Conservation (phyloP, 139 green algal species). For the Penium margaritaceum region DNA sequence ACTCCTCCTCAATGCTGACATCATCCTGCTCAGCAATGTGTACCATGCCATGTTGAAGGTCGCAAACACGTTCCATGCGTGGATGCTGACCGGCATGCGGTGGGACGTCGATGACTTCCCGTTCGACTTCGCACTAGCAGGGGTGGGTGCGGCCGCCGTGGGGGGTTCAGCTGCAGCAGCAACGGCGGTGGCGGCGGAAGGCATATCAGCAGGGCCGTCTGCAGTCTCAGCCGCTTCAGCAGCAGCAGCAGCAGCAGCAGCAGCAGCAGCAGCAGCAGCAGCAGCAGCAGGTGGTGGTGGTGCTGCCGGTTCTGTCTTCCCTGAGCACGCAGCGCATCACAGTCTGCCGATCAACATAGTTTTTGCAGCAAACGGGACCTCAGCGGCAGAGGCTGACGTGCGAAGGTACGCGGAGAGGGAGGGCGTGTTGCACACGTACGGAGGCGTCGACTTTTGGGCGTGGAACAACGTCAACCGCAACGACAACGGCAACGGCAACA, state of each 20-base stretch:
- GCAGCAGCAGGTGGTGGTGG: no score
- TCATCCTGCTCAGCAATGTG: conserved; percentile 32
- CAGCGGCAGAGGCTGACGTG: conserved; percentile 2
- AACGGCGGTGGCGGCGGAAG: no score
- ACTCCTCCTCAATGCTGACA: conserved; percentile 33
- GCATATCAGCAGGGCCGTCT: no score
- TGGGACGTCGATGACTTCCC: conserved; percentile 29
- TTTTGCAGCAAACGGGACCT: no score
- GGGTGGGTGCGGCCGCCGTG: not conserved
- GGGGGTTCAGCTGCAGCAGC: not conserved
- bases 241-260: no score
- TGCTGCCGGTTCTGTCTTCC: not conserved
- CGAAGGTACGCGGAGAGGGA: not conserved
- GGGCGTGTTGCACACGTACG: conserved; percentile 29
- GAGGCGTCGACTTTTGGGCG: conserved; percentile 27
- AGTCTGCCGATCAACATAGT: no score
- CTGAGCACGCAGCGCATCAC: no score
- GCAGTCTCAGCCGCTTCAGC: no score
- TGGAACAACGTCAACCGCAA: conserved; percentile 35
- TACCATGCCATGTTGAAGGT: conserved; percentile 23
- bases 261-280: no score
- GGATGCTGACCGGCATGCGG: conserved; percentile 18
- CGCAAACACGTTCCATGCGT: conserved; percentile 14
- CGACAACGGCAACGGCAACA: no score
- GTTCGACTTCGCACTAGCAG: conserved; percentile 12